Evolutionary conservation across 345 rosid species (phyloP).

Genomic region (Gossypium herbaceum): DNA sequence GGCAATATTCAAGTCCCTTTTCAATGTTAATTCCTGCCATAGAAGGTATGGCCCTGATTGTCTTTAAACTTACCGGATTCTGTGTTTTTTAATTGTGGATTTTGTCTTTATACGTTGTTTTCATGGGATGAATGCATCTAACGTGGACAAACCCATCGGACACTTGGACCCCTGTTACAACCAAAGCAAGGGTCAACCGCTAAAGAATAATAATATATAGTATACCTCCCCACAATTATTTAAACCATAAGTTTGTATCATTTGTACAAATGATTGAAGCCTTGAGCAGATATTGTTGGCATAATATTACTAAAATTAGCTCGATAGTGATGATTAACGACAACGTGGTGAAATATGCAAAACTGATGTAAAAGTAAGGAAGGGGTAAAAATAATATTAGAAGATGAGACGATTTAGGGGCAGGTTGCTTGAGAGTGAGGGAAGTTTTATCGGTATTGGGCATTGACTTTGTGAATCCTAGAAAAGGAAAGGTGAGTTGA

Average conservation of each 20-base stretch:
- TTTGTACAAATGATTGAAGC: not conserved
- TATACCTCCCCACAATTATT: not conserved
- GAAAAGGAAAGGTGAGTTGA: constrained; percentile 11
- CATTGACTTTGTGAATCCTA: constrained; percentile 56
- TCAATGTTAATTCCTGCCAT: not conserved
- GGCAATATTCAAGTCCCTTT: not conserved
- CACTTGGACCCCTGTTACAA: constrained; percentile 26
- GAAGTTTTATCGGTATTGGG: constrained; percentile 42
- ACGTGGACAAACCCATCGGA: constrained; percentile 32
- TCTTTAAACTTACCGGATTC: not conserved
- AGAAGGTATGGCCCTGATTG: constrained; percentile 6
- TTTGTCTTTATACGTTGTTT: constrained; percentile 28
- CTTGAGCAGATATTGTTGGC: constrained; percentile 1
- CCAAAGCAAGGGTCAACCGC: constrained; percentile 45
- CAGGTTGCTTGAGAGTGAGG: constrained; percentile 50
- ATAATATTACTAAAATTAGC: not conserved
- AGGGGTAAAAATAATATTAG: too few species aligned
- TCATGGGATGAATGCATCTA: constrained; percentile 30
- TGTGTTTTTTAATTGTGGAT: constrained; percentile 2
- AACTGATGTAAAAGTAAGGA: too few species aligned
- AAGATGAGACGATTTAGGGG: constrained; percentile 10
- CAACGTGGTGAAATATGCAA: not conserved
- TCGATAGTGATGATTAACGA: not conserved
- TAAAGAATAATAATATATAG: not conserved
- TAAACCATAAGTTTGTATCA: not conserved